phyloP scores from a whole-genome alignment of 1,284 basidiomycete genomes.

The Fomitopsis pinicola region DNA sequence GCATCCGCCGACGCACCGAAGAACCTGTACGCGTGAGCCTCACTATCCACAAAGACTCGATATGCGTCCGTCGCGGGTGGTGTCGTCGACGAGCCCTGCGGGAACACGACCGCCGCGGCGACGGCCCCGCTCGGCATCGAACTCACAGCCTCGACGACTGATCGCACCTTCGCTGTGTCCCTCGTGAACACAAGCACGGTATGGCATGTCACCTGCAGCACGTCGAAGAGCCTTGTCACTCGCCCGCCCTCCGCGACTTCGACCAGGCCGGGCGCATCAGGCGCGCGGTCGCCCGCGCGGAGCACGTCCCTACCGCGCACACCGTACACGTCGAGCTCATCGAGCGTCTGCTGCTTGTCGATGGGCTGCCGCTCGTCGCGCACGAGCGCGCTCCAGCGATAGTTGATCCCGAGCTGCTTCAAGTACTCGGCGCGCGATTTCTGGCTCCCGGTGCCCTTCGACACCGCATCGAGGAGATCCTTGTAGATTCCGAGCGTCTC shows the following conservation, averaged over 20 bases:
- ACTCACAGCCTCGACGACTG: conserved; percentile 1
- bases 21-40: conserved; percentile 18
- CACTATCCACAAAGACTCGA: conserved; percentile 10
- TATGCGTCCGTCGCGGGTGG: background rate
- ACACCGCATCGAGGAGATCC: background rate
- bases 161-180: background rate
- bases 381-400: conserved; percentile 40
- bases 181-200: conserved; percentile 19
- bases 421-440: conserved; percentile 18
- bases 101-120: conserved; percentile 6
- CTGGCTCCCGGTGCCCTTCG: background rate
- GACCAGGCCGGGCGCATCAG: conserved; percentile 35
- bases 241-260: background rate
- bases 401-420: conserved; percentile 41
- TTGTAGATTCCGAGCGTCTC: conserved; percentile 12
- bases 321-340: conserved; percentile 16
- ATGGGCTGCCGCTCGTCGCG: conserved; percentile 28
- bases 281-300: conserved; percentile 43
- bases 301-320: conserved; percentile 14
- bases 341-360: conserved; percentile 13
- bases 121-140: conserved; percentile 1
- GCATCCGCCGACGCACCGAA: conserved; percentile 13
- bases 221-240: conserved; percentile 10
- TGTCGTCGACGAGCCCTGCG: conserved; percentile 16
- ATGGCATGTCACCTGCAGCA: conserved; percentile 13